Base-by-base conservation (phyloP, 371 early-diverging fungal species). In the Mortierella sp. region DNA sequence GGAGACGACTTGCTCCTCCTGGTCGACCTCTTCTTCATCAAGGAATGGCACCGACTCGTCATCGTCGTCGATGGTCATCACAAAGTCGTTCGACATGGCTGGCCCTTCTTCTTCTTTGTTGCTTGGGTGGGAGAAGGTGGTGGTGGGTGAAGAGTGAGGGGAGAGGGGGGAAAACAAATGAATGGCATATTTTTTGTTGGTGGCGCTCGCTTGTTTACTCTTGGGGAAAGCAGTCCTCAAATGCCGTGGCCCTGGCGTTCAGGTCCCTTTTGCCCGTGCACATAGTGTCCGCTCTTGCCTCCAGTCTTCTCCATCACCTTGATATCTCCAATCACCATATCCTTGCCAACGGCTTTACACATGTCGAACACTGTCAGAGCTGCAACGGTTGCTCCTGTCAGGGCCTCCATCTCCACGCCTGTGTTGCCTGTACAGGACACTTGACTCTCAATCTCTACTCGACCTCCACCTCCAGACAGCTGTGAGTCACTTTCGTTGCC, bases 371-470 rank as follows among this genome's bases (percentile, higher is more conserved):
- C 73, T 7, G 82, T 82, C 54, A 82, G 46, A 0, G 80, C 80
- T 2, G 82, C 94, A 0, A 92, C 85, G 8, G 91, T 90, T 1
- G 90, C 95, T 0, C 95, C 95, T 17, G 90, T 89, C 53, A 96
- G 57, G 2, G 96, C 96, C 68, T 95, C 96, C 94, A 96, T 96
- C 62, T 97, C 96, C 0, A 95, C 96, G 17, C 97, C 97, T 0
- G 97, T 97, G 56, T 91, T 88, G 16, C 94, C 96, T 31, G 83
- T 80, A 61, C 94, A 94, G 40, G 87, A 85, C 0, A 92, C 95
- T 6, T 12, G 90, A 78, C 68, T 86, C 84, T 65, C 85, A 80
- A 70, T 83, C 82, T 39, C 90, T 78, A 53, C 77, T 25, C 47
- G 77, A 59, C 57, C 61, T 25, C 59, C 57, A 24, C 47, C 49